Evolutionary conservation across 257 asterid genomes (phyloP), one percentile per base, ranked within the genome.

Genomic region (Cinchona pubescens): DNA sequence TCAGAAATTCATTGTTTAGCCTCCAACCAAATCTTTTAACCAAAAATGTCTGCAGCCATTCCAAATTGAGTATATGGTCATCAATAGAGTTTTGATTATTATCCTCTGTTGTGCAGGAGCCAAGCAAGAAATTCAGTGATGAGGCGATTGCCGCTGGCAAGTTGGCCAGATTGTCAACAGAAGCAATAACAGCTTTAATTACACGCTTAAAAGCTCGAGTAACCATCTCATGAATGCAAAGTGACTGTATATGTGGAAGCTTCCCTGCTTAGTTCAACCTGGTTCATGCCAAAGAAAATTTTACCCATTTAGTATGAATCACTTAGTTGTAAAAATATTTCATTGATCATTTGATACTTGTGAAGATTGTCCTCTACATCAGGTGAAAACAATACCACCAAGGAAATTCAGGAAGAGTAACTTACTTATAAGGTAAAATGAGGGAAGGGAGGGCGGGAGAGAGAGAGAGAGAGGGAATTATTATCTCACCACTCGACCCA

Each of bases 171-270:
- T 83, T 79, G 78, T 84, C 86, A 81, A 89, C 91, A 69, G 96
- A 85, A 69, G 98, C 96, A 87, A 95, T 90, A 60, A 92, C 99
- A 82, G 97, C 96, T 84, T 90, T 96, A 80, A 95, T 76, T 23
- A 88, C 83, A 84, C 92, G 96, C 94, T 95, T 95, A 77, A 83
- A 92, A 78, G 99, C 96, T 78, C 99, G 97, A 58, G 96, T 88
- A 82, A 93, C 89, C 99, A 95, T 95, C 95, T 95, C 99, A 78
- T 95, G 99, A 72, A 95, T 89, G 81, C 99, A 95, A 76, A 95
- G 98, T 58, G 98, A 92, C 81, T 86, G 97, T 83, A 95, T 92
- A 49, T 95, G 99, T 58, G 99, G 97, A 88, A 95, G 99, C 85
- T 92, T 95, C 83, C 87, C 89, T 13, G 99, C 96, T n/a, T 77